These are phyloP conservation scores for Grosmannia huntii DNA, from an alignment of 2,329 filamentous ascomycete species.

Conservation along the genomic window DNA sequence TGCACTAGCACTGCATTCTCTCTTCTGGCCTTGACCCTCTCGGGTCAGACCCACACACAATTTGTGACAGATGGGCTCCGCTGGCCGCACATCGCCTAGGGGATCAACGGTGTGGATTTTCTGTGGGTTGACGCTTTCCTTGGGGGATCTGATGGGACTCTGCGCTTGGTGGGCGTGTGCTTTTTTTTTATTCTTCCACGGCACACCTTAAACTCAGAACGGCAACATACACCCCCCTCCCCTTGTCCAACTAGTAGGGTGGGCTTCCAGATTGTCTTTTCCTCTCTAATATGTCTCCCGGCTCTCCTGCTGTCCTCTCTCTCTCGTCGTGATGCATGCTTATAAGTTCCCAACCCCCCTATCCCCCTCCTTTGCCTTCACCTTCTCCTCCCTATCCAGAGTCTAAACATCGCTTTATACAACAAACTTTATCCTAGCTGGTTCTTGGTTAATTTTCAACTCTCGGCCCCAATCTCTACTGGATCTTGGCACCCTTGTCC, in stretches of 20 bases:
- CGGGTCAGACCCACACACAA: slow-evolving; percentile 34
- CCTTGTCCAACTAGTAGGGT: not conserved
- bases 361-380: slow-evolving; percentile 9
- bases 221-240: not conserved
- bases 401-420: not conserved
- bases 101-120: slow-evolving; percentile 29
- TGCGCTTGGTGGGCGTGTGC: not conserved
- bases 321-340: slow-evolving; percentile 25
- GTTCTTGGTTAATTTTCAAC: slow-evolving; percentile 20
- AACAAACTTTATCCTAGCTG: slow-evolving; percentile 14
- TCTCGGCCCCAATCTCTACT: slow-evolving; percentile 1
- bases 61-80: slow-evolving; percentile 39
- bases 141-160: slow-evolving; percentile 6
- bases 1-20: slow-evolving; percentile 6
- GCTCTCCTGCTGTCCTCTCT: not conserved
- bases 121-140: slow-evolving; percentile 1
- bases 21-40: slow-evolving; percentile 10
- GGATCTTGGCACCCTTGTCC: not conserved
- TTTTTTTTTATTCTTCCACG: not conserved
- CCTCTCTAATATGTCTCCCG: not conserved
- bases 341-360: slow-evolving; percentile 28
- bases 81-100: slow-evolving; percentile 26
- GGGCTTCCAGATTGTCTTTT: not conserved
- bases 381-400: not conserved
- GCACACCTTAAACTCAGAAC: not conserved